Percentiles rank a stretch among this genome's conserved stretches.
Conservation (phyloP, 2,329 filamentous ascomycete genomes). For the Colletotrichum orchidophilum region DNA sequence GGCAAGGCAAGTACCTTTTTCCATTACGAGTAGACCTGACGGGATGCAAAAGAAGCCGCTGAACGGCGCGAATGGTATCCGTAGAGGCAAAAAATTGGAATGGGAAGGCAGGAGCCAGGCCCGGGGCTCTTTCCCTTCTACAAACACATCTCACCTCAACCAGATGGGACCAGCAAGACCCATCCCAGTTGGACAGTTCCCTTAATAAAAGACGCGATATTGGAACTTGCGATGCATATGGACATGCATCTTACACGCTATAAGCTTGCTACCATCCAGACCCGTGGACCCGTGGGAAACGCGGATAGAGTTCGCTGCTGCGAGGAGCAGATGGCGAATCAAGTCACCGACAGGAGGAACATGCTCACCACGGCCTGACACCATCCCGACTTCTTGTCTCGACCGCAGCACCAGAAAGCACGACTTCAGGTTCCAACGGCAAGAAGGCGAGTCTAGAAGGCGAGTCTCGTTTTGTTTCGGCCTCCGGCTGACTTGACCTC, state of each 20-base stretch:
- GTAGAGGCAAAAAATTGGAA: neutral
- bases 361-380: constrained; percentile 3
- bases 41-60: neutral
- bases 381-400: constrained; percentile 5
- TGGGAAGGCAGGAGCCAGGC: neutral
- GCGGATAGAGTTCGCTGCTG: constrained; percentile 6
- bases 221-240: neutral
- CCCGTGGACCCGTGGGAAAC: neutral
- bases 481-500: neutral
- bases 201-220: constrained; percentile 9
- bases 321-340: constrained; percentile 20
- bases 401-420: neutral
- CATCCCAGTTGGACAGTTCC: neutral
- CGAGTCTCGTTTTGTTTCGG: neutral
- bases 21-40: neutral
- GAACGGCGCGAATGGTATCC: neutral
- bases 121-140: neutral
- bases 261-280: neutral
- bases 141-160: neutral
- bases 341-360: neutral
- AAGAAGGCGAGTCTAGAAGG: neutral
- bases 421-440: neutral
- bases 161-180: neutral
- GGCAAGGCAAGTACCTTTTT: neutral
- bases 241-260: neutral